Conservation (phyloP, 2,329 filamentous ascomycete species). For the Colletotrichum liriopes region DNA sequence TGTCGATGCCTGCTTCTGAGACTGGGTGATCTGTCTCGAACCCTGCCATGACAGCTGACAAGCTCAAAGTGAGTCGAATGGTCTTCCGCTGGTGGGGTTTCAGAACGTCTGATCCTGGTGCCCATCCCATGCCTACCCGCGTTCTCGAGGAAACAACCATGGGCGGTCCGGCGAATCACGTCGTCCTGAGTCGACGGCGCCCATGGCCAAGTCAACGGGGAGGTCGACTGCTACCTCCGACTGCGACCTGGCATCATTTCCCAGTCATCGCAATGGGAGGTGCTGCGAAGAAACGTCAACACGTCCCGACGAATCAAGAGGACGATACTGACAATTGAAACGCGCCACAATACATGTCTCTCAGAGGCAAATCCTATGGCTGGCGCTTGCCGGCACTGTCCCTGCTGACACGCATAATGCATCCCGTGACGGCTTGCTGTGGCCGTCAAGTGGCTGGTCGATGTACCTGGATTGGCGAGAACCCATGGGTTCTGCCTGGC, state of each 20-base stretch:
- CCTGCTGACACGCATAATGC: neutral
- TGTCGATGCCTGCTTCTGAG: neutral
- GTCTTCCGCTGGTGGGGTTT: slow-evolving; percentile 28
- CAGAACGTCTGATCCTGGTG: slow-evolving; percentile 24
- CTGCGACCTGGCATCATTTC: slow-evolving; percentile 15
- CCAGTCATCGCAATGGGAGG: slow-evolving; percentile 1
- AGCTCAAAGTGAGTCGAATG: slow-evolving; percentile 2
- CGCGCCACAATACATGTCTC: slow-evolving; percentile 17
- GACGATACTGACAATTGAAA: slow-evolving; percentile 14
- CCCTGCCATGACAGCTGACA: slow-evolving; percentile 28
- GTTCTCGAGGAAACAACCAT: slow-evolving; percentile 11
- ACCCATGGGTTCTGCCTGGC: neutral
- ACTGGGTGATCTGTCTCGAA: slow-evolving; percentile 16
- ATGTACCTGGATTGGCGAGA: neutral
- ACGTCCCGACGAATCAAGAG: neutral
- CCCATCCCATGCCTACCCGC: slow-evolving; percentile 30
- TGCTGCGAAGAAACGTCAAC: neutral
- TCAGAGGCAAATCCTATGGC: neutral
- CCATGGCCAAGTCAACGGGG: slow-evolving; percentile 6
- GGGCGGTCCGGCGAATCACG: slow-evolving; percentile 29
- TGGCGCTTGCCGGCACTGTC: slow-evolving; percentile 9
- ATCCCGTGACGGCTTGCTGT: neutral
- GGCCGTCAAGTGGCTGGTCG: neutral
- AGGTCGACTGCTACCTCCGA: slow-evolving; percentile 27
- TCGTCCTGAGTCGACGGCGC: neutral